Conservation (phyloP, 805 yeast genomes). For the Cephaloascus albidus region DNA sequence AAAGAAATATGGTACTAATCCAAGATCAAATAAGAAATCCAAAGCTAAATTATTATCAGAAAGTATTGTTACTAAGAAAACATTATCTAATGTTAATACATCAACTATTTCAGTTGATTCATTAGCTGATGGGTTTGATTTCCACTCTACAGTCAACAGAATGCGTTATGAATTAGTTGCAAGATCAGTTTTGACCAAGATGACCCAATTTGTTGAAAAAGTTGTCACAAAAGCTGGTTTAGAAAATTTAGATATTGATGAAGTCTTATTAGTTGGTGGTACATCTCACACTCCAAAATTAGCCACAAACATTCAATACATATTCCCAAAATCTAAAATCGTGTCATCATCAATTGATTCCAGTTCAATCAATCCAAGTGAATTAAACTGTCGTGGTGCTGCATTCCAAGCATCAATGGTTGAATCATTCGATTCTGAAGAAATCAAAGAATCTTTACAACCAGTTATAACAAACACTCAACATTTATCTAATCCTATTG, state of each 20-base stretch:
- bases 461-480: constrained; percentile 84
- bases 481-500: constrained; percentile 77
- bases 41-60: constrained; percentile 82
- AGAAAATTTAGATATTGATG: constrained; percentile 81
- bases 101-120: constrained; percentile 93
- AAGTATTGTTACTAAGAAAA: constrained; percentile 78
- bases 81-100: constrained; percentile 80
- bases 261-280: constrained; percentile 91
- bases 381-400: constrained; percentile 87
- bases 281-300: constrained; percentile 88
- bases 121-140: constrained; percentile 88
- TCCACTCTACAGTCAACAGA: constrained; percentile 88
- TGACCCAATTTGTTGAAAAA: constrained; percentile 66
- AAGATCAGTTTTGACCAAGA: constrained; percentile 65
- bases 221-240: constrained; percentile 75
- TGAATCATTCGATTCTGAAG: constrained; percentile 77
- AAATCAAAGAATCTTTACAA: constrained; percentile 68
- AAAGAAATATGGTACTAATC: constrained; percentile 76
- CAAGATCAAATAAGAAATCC: constrained; percentile 74
- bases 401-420: constrained; percentile 90
- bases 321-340: constrained; percentile 75
- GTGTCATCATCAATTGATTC: constrained; percentile 70
- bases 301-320: constrained; percentile 57
- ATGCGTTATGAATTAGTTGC: constrained; percentile 85
- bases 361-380: constrained; percentile 82